Conservation (phyloP, 2,329 filamentous ascomycete species). For the Aureobasidium uvarum region DNA sequence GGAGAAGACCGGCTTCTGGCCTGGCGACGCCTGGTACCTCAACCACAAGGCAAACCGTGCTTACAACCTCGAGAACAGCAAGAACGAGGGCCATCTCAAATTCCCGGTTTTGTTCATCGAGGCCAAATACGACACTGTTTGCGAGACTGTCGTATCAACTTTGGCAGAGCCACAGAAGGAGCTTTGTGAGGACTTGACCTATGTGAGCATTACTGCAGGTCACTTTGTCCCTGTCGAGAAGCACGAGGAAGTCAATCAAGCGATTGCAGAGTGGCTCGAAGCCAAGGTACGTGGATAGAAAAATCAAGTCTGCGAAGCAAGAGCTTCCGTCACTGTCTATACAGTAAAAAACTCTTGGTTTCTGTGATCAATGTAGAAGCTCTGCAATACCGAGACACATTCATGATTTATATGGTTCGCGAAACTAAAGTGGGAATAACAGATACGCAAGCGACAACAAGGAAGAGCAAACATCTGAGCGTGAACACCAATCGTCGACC, state of each 20-base stretch:
- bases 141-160: constrained; percentile 39
- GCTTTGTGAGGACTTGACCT: constrained; percentile 43
- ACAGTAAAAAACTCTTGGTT: neutral
- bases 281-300: constrained; percentile 6
- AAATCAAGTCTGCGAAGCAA: neutral
- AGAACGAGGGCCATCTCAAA: constrained; percentile 38
- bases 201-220: constrained; percentile 46
- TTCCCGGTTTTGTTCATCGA: constrained; percentile 44
- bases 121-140: constrained; percentile 43
- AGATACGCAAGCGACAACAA: neutral
- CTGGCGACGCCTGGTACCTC: constrained; percentile 45
- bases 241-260: constrained; percentile 32
- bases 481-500: neutral
- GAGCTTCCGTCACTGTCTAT: neutral
- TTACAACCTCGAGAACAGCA: constrained; percentile 38
- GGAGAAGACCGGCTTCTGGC: constrained; percentile 44
- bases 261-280: constrained; percentile 33
- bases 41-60: constrained; percentile 40
- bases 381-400: neutral
- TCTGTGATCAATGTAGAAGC: neutral
- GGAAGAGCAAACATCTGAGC: constrained; percentile 11
- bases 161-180: constrained; percentile 41
- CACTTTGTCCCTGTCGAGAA: constrained; percentile 36
- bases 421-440: neutral
- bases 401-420: neutral